A percentile compares a stretch with the other conserved stretches of the same genome.
These are phyloP conservation scores for Akanthomyces lecanii DNA, from an alignment of 2,329 filamentous ascomycete genomes.

Conservation along the genomic window DNA sequence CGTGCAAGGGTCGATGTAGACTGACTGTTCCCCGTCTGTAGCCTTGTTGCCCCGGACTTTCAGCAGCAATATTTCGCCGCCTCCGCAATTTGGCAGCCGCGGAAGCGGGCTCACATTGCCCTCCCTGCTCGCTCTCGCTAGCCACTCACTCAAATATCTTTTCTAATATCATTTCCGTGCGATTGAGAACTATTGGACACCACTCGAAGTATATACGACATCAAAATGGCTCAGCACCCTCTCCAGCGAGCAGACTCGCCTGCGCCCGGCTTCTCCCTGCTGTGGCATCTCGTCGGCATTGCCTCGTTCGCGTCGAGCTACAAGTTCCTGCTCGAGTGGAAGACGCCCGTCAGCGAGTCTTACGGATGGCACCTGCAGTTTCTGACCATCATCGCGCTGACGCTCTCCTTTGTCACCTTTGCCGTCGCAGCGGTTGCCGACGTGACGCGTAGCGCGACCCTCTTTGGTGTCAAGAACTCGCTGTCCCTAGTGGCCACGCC, in stretches of 20 bases:
- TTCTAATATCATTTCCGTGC: neutral
- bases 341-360: conserved; percentile 49
- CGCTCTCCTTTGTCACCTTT: conserved; percentile 59
- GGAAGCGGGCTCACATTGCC: too few species aligned
- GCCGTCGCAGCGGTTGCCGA: conserved; percentile 59
- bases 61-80: conserved; percentile 5
- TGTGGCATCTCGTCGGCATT: conserved; percentile 55
- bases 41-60: neutral
- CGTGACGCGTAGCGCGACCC: conserved; percentile 49
- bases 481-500: conserved; percentile 63
- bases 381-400: conserved; percentile 68
- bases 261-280: conserved; percentile 57
- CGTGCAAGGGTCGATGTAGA: neutral
- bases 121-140: neutral
- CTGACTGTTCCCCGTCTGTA: neutral
- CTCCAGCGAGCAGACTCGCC: conserved; percentile 64
- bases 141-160: neutral
- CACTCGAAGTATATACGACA: neutral
- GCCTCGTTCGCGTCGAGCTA: conserved; percentile 52
- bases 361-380: conserved; percentile 69
- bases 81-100: neutral
- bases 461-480: conserved; percentile 65
- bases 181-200: neutral
- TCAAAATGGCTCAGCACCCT: conserved; percentile 48
- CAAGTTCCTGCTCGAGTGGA: conserved; percentile 45